These are phyloP conservation scores for Trichoderma sp. DNA, from an alignment of 2,329 filamentous ascomycete species.

Conservation along the genomic window DNA sequence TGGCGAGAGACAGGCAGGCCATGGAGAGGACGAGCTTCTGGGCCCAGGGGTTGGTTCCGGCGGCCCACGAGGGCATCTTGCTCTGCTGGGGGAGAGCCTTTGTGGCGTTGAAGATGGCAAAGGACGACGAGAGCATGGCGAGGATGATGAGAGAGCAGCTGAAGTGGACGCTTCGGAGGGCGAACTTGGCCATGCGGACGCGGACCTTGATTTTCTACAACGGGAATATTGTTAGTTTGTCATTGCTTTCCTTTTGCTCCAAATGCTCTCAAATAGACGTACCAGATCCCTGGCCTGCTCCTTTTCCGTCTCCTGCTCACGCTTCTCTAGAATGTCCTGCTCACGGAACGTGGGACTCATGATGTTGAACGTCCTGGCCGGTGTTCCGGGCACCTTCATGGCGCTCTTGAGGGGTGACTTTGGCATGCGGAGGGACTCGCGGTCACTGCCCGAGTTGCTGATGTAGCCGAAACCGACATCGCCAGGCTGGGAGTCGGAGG, in stretches of 20 bases:
- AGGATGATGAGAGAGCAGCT: constrained; percentile 94
- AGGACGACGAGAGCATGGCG: constrained; percentile 81
- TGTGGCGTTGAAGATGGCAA: constrained; percentile 90
- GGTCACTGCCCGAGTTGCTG: constrained; percentile 52
- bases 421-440: constrained; percentile 60
- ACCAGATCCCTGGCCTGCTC: constrained; percentile 86
- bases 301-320: constrained; percentile 76
- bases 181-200: constrained; percentile 88
- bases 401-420: constrained; percentile 85
- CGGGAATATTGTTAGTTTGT: background rate
- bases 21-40: constrained; percentile 80
- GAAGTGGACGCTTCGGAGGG: constrained; percentile 94
- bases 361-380: constrained; percentile 71
- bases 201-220: constrained; percentile 83
- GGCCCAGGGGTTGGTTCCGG: constrained; percentile 72
- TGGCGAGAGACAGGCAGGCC: constrained; percentile 73
- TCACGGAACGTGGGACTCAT: constrained; percentile 89
- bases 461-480: constrained; percentile 95
- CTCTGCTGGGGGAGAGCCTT: constrained; percentile 70
- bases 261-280: constrained; percentile 40
- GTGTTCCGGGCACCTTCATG: constrained; percentile 80
- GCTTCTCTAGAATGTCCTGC: constrained; percentile 82
- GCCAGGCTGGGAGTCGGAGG: constrained; percentile 66
- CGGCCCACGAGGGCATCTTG: constrained; percentile 80
- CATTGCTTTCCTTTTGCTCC: background rate